Base-by-base conservation (phyloP, 179 eudicot species). In the Silene vulgaris region DNA sequence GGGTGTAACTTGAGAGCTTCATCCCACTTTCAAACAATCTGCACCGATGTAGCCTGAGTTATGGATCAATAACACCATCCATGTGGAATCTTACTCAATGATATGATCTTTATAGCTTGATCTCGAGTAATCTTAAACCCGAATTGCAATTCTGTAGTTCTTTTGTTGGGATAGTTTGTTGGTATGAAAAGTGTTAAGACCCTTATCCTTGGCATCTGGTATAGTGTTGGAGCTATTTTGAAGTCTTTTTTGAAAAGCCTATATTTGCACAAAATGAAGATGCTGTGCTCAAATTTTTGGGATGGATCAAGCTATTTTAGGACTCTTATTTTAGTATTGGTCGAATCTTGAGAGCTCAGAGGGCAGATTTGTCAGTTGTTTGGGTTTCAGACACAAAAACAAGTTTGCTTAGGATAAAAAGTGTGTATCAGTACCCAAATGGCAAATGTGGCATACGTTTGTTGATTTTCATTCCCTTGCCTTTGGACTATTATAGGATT, bases 301-400 rank as follows among this genome's bases (percentile, higher is more conserved):
- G 62, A 57, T 19, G 21, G 62, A 19, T 57, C 62, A 57, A 57
- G 19, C n/a, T 57, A 40, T 4, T 57, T 57, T 12, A 57, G 7
- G 62, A 57, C 12, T 2, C 12, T 57, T 40, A 40, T 40, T 40
- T 40, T 8, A 17, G 62, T 57, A 8, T 57, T 57, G 20, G 7
- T n/a, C 23, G 17, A 57, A 57, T 17, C 17, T 57, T 57, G 62
- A 57, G 62, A 57, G 62, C 62, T 57, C 62, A 57, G 62, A 57
- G 21, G 45, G 45, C 45, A 40, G 45, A 35, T 35, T 35, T 35
- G 40, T 40, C 9, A 40, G 45, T 40, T 40, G 45, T 7, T 40
- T 7, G 9, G 9, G 45, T 57, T 5, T 19, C 19, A 57, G 19
- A 57, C 21, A 2, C 30, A 9, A 1, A 9, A 6, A 62, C 13